phyloP scores from a whole-genome alignment of 2,329 filamentous ascomycete genomes.

The Calonectria pteridis region DNA sequence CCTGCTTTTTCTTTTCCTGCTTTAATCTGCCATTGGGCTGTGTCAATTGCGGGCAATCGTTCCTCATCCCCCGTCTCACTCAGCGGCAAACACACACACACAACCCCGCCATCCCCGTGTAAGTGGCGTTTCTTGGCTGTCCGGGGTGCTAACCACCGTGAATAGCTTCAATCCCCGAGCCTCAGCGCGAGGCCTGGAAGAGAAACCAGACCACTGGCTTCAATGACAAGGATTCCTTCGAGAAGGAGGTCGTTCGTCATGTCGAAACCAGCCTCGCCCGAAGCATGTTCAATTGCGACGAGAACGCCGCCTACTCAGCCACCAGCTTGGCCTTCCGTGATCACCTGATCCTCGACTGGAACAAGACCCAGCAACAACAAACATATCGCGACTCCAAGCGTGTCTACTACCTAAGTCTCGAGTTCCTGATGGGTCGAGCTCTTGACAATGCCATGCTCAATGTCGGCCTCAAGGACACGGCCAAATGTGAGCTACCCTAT shows the following conservation, averaged over 20 bases:
- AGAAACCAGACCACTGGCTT: slow-evolving; percentile 76
- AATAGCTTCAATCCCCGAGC: slow-evolving; percentile 84
- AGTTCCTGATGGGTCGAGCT: slow-evolving; percentile 97
- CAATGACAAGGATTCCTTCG: slow-evolving; percentile 83
- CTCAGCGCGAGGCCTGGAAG: slow-evolving; percentile 84
- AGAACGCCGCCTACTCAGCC: slow-evolving; percentile 90
- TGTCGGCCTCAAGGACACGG: slow-evolving; percentile 86
- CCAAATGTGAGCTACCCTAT: slow-evolving; percentile 71
- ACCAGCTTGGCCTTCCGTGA: slow-evolving; percentile 94
- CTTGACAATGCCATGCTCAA: slow-evolving; percentile 99
- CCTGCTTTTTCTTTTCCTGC: too few species aligned
- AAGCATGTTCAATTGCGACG: slow-evolving; percentile 98
- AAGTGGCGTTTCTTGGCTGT: slow-evolving; percentile 13
- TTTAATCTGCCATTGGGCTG: slow-evolving; percentile 14
- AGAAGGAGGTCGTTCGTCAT: slow-evolving; percentile 90
- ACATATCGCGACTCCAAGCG: slow-evolving; percentile 92
- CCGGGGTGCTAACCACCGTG: slow-evolving; percentile 23
- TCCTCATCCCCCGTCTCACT: not conserved
- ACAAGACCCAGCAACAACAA: slow-evolving; percentile 96
- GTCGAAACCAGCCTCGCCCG: slow-evolving; percentile 96
- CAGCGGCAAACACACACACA: slow-evolving; percentile 6
- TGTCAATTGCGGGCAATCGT: not conserved
- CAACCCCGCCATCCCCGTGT: slow-evolving; percentile 12
- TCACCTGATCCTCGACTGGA: slow-evolving; percentile 94
- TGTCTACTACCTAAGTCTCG: slow-evolving; percentile 96